These are phyloP conservation scores for Candida broadrunensis DNA, from an alignment of 805 yeast genomes.

Conservation along the genomic window DNA sequence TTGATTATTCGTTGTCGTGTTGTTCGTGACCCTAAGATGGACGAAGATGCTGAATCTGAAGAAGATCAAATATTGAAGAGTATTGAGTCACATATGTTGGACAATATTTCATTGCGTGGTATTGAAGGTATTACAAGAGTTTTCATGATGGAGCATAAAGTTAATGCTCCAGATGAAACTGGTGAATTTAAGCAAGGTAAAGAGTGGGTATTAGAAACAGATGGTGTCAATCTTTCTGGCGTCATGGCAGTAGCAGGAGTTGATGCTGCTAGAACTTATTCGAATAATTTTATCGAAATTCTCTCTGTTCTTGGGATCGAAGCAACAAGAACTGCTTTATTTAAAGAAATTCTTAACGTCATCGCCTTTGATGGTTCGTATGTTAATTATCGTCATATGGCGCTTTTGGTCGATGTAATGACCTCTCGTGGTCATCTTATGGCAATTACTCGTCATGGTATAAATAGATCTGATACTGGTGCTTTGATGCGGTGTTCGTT, in stretches of 20 bases:
- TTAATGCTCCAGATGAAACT: slow-evolving; percentile 64
- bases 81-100: slow-evolving; percentile 94
- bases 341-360: slow-evolving; percentile 92
- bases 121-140: slow-evolving; percentile 89
- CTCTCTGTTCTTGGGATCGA: slow-evolving; percentile 96
- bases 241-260: slow-evolving; percentile 96
- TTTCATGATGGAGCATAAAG: slow-evolving; percentile 83
- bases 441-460: slow-evolving; percentile 99
- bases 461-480: slow-evolving; percentile 97
- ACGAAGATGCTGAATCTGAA: slow-evolving; percentile 91
- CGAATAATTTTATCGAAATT: slow-evolving; percentile 95
- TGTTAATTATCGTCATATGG: slow-evolving; percentile 98
- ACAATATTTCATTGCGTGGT: slow-evolving; percentile 93
- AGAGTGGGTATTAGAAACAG: slow-evolving; percentile 99
- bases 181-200: slow-evolving; percentile 89
- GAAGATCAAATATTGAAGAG: slow-evolving; percentile 96
- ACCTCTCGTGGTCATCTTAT: slow-evolving; percentile 96
- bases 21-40: slow-evolving; percentile 93
- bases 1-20: slow-evolving; percentile 97
- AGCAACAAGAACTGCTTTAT: slow-evolving; percentile 93
- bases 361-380: slow-evolving; percentile 99
- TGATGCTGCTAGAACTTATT: slow-evolving; percentile 84
- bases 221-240: slow-evolving; percentile 93
- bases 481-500: slow-evolving; percentile 99
- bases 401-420: slow-evolving; percentile 96